A percentile compares a stretch with the other conserved stretches of the same genome.
Conservation (phyloP, 257 asterid genomes). For the Cinchona pubescens region DNA sequence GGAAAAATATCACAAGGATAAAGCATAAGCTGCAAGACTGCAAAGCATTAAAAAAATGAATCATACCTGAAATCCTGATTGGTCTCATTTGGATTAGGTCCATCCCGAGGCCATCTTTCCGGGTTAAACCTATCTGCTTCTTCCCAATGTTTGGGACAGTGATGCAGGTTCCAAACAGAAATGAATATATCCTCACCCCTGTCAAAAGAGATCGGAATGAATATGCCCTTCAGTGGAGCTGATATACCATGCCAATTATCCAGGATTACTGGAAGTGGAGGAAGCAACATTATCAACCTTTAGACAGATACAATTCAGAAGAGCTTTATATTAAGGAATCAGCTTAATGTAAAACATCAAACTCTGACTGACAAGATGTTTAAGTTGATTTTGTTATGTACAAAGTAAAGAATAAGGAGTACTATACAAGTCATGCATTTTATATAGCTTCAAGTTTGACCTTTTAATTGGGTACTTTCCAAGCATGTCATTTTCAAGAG, state of each 20-base stretch:
- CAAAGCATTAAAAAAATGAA: conserved; percentile 1
- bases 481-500: conserved; percentile 70
- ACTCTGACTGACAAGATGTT: background rate
- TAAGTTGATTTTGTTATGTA: background rate
- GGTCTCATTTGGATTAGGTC: conserved; percentile 94
- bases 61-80: conserved; percentile 90
- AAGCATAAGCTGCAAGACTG: conserved; percentile 14
- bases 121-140: conserved; percentile 86
- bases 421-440: background rate
- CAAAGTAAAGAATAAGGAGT: background rate
- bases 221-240: background rate
- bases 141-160: conserved; percentile 75
- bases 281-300: background rate
- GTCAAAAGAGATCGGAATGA: conserved; percentile 20
- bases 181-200: conserved; percentile 94
- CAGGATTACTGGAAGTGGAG: background rate
- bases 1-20: background rate
- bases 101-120: conserved; percentile 96
- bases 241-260: background rate
- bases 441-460: conserved; percentile 28
- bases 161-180: conserved; percentile 97
- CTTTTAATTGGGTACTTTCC: conserved; percentile 85
- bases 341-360: background rate
- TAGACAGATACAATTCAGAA: background rate
- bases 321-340: background rate